Base-by-base conservation (phyloP, 768 basidiomycete genomes). In the Macrolepiota albuminosa region DNA sequence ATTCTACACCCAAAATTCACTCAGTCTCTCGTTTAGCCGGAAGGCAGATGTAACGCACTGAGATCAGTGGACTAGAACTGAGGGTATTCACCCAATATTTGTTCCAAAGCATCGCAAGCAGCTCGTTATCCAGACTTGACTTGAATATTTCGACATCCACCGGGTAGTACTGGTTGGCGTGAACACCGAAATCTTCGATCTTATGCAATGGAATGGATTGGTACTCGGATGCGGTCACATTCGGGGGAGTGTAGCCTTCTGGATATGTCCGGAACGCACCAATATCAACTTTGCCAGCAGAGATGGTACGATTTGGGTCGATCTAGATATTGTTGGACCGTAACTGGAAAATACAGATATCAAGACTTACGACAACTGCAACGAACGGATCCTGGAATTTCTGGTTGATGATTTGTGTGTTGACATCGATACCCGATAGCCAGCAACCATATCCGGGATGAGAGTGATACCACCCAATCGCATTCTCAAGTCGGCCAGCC, bases 381-480 rank as follows among this genome's bases (percentile, higher is more conserved):
- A 98, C 87, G 70, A 98, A 99, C 2, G 96, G 96, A 73, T 99
- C 96, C 72, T 91, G 90, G 76, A 85, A 95, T 68, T 88, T 89
- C 69, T 99, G 96, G 71, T 98, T 95, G 68, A 86, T 94, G 77
- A 91, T 83, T 70, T 99, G 97, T 0, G 97, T 99, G 70, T 90
- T 92, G 60, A 98, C 97, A 68, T 99, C 97, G 75, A 99, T 98
- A 29, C 97, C 97, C 13, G 95, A 98, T 9, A 99, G 77, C 97
- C 97, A 99, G 73, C 97, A 99, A 18, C 97, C 97, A 70, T 98
- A 99, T 14, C 97, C 97, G 6, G 97, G 97, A 76, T 99, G 97
- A 16, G 94, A 96, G 72, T 97, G 94, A 71, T 97, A 97, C 94
- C 94, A 96, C n/a, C 94, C 94, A 64, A 95, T 91, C 7, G 86